Percentiles rank a stretch among this genome's conserved stretches.
phyloP scores from a whole-genome alignment of 352 stramenopile genomes.

The Phytophthora fragariaefolia region DNA sequence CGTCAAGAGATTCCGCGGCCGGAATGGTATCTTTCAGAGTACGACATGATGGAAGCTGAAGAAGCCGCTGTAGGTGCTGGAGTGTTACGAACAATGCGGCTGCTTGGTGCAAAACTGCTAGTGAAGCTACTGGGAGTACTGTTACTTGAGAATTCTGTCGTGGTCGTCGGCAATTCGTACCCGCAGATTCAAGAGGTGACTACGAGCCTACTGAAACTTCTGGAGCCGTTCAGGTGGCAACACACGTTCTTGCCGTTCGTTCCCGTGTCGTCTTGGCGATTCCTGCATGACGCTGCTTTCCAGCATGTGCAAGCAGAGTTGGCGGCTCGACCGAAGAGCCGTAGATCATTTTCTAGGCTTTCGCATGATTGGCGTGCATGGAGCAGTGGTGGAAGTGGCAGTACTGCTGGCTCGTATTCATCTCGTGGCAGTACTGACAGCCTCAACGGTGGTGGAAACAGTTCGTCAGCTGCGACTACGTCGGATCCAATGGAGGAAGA shows the following conservation, averaged over 20 bases:
- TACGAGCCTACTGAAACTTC: conserved; percentile 69
- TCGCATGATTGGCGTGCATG: conserved; percentile 71
- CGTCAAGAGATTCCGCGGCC: conserved; percentile 72
- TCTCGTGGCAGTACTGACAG: conserved; percentile 39
- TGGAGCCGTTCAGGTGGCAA: conserved; percentile 85
- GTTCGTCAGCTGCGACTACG: conserved; percentile 1
- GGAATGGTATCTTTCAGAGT: conserved; percentile 77
- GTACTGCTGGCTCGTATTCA: conserved; percentile 23
- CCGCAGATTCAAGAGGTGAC: conserved; percentile 79
- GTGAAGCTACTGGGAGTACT: conserved; percentile 75
- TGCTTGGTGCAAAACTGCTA: conserved; percentile 74
- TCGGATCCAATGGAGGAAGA: conserved; percentile 42
- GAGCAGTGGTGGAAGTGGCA: conserved; percentile 46
- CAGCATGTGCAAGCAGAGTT: conserved; percentile 62
- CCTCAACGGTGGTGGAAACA: conserved; percentile 21
- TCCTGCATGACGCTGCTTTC: conserved; percentile 67
- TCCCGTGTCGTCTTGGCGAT: conserved; percentile 74
- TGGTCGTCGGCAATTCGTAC: conserved; percentile 79
- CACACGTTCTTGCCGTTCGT: conserved; percentile 83
- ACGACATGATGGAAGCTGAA: conserved; percentile 59
- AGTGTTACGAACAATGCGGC: conserved; percentile 60
- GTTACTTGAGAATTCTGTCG: conserved; percentile 75
- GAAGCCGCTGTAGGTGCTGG: conserved; percentile 45
- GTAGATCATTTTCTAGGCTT: conserved; percentile 61
- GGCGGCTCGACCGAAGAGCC: conserved; percentile 58